These are phyloP conservation scores for Heimioporus sp. DNA, from an alignment of 768 basidiomycete genomes.

Conservation along the genomic window DNA sequence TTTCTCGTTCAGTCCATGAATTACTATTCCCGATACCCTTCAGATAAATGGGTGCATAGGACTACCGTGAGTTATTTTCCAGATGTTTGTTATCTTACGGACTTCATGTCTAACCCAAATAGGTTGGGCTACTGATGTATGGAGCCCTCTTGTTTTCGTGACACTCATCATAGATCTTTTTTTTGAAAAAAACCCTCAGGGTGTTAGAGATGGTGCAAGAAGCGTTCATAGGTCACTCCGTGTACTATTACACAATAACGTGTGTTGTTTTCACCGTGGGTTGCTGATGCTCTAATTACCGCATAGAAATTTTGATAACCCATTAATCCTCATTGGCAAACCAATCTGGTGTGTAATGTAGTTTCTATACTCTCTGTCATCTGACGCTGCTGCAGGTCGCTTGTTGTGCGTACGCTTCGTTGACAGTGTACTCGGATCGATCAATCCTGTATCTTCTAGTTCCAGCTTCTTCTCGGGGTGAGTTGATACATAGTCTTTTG, in stretches of 20 bases:
- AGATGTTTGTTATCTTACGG: not conserved
- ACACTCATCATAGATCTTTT: not conserved
- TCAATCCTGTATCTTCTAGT: slow-evolving; percentile 22
- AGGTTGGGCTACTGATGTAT: slow-evolving; percentile 37
- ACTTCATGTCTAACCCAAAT: not conserved
- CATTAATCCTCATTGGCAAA: slow-evolving; percentile 34
- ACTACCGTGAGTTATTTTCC: slow-evolving; percentile 41
- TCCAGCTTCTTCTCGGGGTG: slow-evolving; percentile 44
- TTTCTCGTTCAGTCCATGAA: slow-evolving; percentile 51
- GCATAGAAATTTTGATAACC: slow-evolving; percentile 40
- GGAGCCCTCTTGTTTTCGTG: not conserved
- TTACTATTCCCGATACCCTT: slow-evolving; percentile 55
- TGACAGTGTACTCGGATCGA: slow-evolving; percentile 2
- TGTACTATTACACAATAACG: slow-evolving; percentile 57
- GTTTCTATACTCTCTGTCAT: not conserved
- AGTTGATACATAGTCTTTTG: slow-evolving; percentile 8
- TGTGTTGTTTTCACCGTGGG: slow-evolving; percentile 26
- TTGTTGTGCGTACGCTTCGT: slow-evolving; percentile 39
- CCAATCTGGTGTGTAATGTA: slow-evolving; percentile 43
- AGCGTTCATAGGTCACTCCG: slow-evolving; percentile 46
- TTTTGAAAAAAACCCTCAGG: slow-evolving; percentile 27
- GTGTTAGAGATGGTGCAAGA: slow-evolving; percentile 48
- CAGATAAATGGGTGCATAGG: slow-evolving; percentile 52
- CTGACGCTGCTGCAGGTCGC: slow-evolving; percentile 40
- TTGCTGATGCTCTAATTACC: slow-evolving; percentile 1